These are phyloP conservation scores for Globisporangium abappressorium DNA, from an alignment of 352 stramenopile genomes.

Conservation along the genomic window DNA sequence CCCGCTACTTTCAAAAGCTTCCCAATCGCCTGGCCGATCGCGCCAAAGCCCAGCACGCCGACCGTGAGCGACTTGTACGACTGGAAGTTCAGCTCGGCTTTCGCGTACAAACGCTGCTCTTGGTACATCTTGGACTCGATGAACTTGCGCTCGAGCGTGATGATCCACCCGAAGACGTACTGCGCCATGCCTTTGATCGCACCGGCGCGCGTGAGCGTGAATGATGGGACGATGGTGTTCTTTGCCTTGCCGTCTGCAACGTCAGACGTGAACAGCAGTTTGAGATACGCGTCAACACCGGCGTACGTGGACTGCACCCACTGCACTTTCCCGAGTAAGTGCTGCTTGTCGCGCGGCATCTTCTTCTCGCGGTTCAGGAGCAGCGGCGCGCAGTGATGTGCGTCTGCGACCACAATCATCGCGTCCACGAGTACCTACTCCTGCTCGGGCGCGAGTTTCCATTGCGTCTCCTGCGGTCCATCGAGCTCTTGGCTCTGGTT, in stretches of 20 bases:
- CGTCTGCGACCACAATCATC: conserved; percentile 33
- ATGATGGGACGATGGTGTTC: conserved; percentile 18
- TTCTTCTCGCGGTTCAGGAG: conserved; percentile 35
- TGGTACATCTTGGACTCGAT: conserved; percentile 36
- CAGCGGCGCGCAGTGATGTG: conserved; percentile 26
- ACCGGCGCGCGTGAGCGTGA: conserved; percentile 45
- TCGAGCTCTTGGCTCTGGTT: conserved; percentile 7
- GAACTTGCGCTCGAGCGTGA: conserved; percentile 28
- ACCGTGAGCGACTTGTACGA: conserved; percentile 44
- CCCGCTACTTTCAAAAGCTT: conserved; percentile 42
- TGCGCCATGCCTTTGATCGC: conserved; percentile 40
- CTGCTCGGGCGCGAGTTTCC: conserved; percentile 29
- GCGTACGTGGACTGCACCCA: conserved; percentile 60
- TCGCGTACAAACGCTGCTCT: conserved; percentile 29
- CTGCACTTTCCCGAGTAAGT: conserved; percentile 40
- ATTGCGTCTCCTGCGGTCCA: conserved; percentile 14
- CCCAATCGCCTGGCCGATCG: conserved; percentile 61
- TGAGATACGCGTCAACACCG: conserved; percentile 43
- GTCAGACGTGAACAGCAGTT: conserved; percentile 9
- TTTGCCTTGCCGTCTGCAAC: conserved; percentile 10
- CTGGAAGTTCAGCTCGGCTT: conserved; percentile 36
- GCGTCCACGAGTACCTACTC: conserved; percentile 29
- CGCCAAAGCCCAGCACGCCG: conserved; percentile 55
- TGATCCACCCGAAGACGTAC: conserved; percentile 27
- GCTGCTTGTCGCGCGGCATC: conserved; percentile 28